Evolutionary conservation across 345 rosid species (phyloP).

Genomic region (Eucalyptus regnans): DNA sequence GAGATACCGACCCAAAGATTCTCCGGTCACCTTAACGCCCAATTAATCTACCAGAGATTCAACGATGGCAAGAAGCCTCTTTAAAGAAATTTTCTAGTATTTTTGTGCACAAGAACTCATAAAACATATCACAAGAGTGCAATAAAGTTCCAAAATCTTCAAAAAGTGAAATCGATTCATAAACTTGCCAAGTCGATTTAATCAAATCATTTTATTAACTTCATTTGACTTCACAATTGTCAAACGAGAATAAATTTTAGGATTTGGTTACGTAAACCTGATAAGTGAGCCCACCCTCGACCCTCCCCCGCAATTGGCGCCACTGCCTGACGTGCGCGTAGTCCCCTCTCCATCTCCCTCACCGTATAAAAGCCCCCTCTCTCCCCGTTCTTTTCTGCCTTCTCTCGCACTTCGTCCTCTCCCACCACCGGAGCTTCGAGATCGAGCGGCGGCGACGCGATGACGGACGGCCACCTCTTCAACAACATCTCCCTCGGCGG

Average conservation of each 20-base stretch:
- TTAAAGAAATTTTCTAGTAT: background rate
- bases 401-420: background rate
- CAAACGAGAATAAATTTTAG: too few relatives aligned
- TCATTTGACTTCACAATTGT: fast-evolving
- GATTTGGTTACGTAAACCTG: too few relatives aligned
- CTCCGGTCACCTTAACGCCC: fast-evolving
- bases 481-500: conserved; percentile 80
- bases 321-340: background rate
- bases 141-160: too few relatives aligned
- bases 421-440: background rate
- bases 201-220: fast-evolving
- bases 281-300: background rate
- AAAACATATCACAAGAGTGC: fast-evolving
- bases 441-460: background rate
- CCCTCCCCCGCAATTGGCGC: background rate
- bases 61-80: fast-evolving
- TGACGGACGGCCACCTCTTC: conserved; percentile 73
- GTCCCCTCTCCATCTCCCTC: background rate
- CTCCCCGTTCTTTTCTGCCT: background rate
- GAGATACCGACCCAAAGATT: fast-evolving
- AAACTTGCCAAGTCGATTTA: fast-evolving
- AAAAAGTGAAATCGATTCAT: fast-evolving
- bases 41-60: background rate
- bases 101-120: too few relatives aligned
- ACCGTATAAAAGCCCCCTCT: background rate